phyloP scores from a whole-genome alignment of 176 grass and related monocot species.

The Ananas comosus region DNA sequence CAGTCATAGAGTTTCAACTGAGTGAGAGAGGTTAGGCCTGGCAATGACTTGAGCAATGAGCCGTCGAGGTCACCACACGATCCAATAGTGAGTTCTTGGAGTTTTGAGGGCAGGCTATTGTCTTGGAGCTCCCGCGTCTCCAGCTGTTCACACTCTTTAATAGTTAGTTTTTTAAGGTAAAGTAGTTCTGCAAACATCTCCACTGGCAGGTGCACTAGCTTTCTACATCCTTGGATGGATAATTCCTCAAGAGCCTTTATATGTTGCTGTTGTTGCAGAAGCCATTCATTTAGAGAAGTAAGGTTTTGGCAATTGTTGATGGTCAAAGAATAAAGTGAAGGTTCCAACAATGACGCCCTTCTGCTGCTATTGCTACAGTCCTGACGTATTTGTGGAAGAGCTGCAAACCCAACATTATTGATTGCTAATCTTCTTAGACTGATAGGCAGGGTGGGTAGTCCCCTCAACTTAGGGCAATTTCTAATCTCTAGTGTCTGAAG shows the following conservation, averaged over 20 bases:
- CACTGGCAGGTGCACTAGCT: not conserved
- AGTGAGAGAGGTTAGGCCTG: not conserved
- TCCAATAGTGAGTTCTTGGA: not conserved
- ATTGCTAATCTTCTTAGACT: not conserved
- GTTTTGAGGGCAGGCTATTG: conserved; percentile 1
- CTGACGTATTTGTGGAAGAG: not conserved
- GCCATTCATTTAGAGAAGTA: not conserved
- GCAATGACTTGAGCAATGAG: not conserved
- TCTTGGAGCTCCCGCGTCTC: not conserved
- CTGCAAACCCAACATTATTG: not conserved
- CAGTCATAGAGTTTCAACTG: not conserved
- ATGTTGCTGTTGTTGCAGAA: not conserved
- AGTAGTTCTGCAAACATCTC: not conserved
- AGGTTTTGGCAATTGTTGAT: not conserved
- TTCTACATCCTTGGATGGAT: not conserved
- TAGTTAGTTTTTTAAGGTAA: not conserved
- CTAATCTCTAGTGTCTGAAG: conserved; percentile 6
- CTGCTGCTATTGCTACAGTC: not conserved
- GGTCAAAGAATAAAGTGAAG: not conserved
- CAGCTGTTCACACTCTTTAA: not conserved
- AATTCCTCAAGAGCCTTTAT: not conserved
- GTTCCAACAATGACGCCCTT: not conserved
- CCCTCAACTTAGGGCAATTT: conserved; percentile 7
- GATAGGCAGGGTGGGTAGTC: not conserved
- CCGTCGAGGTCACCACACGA: conserved; percentile 1